A percentile compares a stretch with the other conserved stretches of the same genome.
phyloP scores from a whole-genome alignment of 257 asterid species.

The Misopates orontium region DNA sequence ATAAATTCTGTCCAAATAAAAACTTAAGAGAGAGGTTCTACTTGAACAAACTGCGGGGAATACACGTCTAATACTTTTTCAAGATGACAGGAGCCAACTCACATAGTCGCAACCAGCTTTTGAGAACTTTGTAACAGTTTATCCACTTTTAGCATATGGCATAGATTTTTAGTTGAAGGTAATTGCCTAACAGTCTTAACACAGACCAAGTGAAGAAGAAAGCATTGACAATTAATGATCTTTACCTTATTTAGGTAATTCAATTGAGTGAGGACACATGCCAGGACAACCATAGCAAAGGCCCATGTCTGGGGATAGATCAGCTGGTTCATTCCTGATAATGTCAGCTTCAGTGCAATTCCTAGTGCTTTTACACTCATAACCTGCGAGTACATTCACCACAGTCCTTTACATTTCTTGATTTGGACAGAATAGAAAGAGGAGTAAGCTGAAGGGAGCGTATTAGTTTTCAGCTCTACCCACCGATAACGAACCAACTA shows the following conservation, averaged over 20 bases:
- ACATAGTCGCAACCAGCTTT: too few species aligned
- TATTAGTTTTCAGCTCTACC: constrained; percentile 22
- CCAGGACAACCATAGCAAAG: constrained; percentile 67
- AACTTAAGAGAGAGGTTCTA: too few species aligned
- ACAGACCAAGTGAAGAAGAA: neutral
- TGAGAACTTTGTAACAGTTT: too few species aligned
- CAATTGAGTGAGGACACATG: constrained; percentile 86
- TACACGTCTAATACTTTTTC: too few species aligned
- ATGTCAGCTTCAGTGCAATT: constrained; percentile 89
- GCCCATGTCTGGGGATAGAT: constrained; percentile 91
- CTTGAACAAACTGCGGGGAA: too few species aligned
- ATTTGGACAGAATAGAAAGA: neutral
- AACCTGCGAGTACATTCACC: constrained; percentile 51
- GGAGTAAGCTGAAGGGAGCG: neutral
- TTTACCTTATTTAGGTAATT: constrained; percentile 86
- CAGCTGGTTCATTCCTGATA: constrained; percentile 88
- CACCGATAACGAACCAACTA: constrained; percentile 65
- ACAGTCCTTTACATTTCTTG: neutral
- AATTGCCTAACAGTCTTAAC: neutral
- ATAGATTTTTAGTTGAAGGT: constrained; percentile 7
- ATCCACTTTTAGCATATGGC: neutral
- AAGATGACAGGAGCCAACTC: too few species aligned
- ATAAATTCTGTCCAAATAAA: too few species aligned
- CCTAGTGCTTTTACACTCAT: constrained; percentile 98
- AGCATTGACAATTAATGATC: neutral